These are phyloP conservation scores for Chalciporus sphaerocephalus DNA, from an alignment of 768 basidiomycete genomes.

Conservation along the genomic window DNA sequence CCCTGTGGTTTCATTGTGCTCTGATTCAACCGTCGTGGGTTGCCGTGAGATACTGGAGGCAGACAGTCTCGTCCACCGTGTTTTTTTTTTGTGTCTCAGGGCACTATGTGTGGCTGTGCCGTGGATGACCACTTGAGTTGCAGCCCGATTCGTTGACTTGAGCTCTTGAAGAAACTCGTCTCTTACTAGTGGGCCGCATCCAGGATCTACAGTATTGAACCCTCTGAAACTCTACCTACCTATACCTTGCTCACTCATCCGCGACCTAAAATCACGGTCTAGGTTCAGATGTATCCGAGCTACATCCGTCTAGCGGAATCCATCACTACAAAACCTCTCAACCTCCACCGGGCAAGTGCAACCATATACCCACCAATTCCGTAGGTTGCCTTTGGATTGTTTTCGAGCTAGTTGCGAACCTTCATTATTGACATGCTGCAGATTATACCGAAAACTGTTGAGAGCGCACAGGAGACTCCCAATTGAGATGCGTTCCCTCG, in stretches of 20 bases:
- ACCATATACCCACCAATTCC: slow-evolving; percentile 79
- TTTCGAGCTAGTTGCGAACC: background rate
- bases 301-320: slow-evolving; percentile 34
- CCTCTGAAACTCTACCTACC: background rate
- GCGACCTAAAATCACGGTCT: background rate
- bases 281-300: slow-evolving; percentile 17
- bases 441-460: slow-evolving; percentile 77
- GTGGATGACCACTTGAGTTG: too few species aligned
- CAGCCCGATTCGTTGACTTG: too few species aligned
- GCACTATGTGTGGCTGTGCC: too few species aligned
- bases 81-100: background rate
- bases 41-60: too few species aligned
- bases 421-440: slow-evolving; percentile 26
- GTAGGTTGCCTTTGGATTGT: slow-evolving; percentile 39
- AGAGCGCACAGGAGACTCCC: slow-evolving; percentile 76
- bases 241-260: background rate
- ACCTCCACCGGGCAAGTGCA: slow-evolving; percentile 57
- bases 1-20: background rate
- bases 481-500: slow-evolving; percentile 75
- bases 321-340: slow-evolving; percentile 52
- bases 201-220: too few species aligned
- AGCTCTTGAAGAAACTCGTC: too few species aligned
- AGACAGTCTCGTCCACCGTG: too few species aligned
- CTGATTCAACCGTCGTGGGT: background rate
- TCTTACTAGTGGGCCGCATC: too few species aligned